Evolutionary conservation across 163 green algal species (phyloP), one percentile per base, ranked within the genome.

Genomic region (Picocystis sp.): DNA sequence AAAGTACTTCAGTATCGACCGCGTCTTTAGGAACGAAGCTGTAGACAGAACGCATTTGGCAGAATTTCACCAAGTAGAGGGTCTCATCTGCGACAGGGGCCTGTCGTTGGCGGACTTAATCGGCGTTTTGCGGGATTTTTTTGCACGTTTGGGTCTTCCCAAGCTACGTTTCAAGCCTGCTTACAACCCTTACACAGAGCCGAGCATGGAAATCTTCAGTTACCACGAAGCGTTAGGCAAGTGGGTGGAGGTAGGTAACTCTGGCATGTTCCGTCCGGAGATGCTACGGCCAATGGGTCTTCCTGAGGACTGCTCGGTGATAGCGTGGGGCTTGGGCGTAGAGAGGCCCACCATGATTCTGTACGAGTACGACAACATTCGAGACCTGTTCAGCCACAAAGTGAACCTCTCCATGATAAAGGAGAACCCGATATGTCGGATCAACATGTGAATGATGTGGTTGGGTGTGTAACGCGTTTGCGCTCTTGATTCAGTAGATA

Each of bases 151-250:
- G 44, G 89, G 88, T 22, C 73, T 93, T 47, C 79, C 71, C 22
- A 80, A 94, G 71, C 70, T 99, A 60, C 77, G 85, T 54, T 99
- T 99, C 83, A 99, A 99, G 81, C 90, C 90, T 33, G 90, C 90
- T 11, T 99, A 83, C 79, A 99, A 99, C 77, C 90, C 90, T 33
- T 99, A 99, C 78, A 99, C 90, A 10, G 90, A 99, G 64, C 90
- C 90, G 9, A 82, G 58, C 71, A 98, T 98, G 90, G 90, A 99
- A 73, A 98, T 99, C 69, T 97, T 99, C 77, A 77, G 65, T 22
- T 77, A 68, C 35, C 68, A 77, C 55, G 50, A 62, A 55, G 53
- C 57, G 51, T 57, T 78, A 3, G 52, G 58, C 33, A 77, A 78
- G 59, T 94, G 84, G 84, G 92, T 95, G 66, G 84, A 95, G 75